Conservation (phyloP, 73 alveolate genomes). For the Paramecium sonneborni region DNA sequence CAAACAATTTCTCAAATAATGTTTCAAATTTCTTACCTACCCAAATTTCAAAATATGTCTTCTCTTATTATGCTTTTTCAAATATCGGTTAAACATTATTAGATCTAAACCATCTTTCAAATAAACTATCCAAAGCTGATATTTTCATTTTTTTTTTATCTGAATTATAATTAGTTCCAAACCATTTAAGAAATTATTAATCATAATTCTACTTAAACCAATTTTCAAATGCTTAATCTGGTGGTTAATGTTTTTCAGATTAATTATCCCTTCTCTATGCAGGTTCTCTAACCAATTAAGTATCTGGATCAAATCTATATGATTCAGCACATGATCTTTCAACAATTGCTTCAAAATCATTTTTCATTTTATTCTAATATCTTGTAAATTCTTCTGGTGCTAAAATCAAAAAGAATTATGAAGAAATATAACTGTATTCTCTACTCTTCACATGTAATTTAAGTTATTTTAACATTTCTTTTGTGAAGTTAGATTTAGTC, state of each 20-base stretch:
- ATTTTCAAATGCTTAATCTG: conserved; percentile 47
- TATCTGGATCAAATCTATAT: conserved; percentile 24
- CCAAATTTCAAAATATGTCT: conserved; percentile 51
- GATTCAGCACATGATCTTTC: neutral
- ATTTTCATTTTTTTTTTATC: neutral
- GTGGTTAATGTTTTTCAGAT: neutral
- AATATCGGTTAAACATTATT: conserved; percentile 32
- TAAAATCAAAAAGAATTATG: conserved; percentile 16
- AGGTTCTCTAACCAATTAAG: neutral
- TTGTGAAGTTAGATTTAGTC: neutral
- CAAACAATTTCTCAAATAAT: conserved; percentile 30
- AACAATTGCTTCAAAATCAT: neutral
- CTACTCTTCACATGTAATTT: conserved; percentile 26
- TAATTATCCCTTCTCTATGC: conserved; percentile 3
- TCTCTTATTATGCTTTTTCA: conserved; percentile 40
- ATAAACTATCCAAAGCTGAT: neutral
- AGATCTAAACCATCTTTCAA: conserved; percentile 54
- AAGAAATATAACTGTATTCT: conserved; percentile 34
- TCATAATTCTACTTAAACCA: conserved; percentile 49
- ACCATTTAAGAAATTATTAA: conserved; percentile 19
- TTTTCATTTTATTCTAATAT: neutral
- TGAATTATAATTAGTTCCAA: neutral
- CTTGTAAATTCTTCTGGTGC: conserved; percentile 55
- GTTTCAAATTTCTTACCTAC: conserved; percentile 4
- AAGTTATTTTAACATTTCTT: conserved; percentile 40